These are phyloP conservation scores for Trametes sanguinea DNA, from an alignment of 768 basidiomycete species.

Conservation along the genomic window DNA sequence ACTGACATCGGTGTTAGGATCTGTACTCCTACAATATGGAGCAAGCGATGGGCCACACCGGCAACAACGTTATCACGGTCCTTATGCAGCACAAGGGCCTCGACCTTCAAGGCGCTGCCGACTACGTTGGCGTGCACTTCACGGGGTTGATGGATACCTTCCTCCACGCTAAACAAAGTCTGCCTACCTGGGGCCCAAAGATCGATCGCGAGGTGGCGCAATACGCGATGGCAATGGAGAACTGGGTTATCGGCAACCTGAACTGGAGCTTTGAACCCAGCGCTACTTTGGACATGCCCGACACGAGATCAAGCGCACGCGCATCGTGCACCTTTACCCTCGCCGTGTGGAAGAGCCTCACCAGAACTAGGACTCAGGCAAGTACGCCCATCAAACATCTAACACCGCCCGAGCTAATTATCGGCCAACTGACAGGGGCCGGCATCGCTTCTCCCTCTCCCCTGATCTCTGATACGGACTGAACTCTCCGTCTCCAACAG, in stretches of 20 bases:
- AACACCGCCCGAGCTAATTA: background rate
- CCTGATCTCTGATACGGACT: background rate
- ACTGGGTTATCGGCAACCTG: constrained; percentile 65
- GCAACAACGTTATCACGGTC: constrained; percentile 71
- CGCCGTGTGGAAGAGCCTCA: constrained; percentile 19
- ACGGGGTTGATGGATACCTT: constrained; percentile 52
- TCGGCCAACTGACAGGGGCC: background rate
- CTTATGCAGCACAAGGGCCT: constrained; percentile 58
- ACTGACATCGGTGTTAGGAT: constrained; percentile 44
- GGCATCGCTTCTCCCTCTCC: no score
- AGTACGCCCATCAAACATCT: background rate
- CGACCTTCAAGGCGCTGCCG: constrained; percentile 58
- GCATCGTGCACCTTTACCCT: constrained; percentile 25
- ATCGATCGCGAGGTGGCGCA: constrained; percentile 50
- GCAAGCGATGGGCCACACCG: constrained; percentile 60
- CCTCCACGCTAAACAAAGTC: constrained; percentile 43
- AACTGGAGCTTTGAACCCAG: constrained; percentile 71
- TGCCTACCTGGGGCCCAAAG: constrained; percentile 51
- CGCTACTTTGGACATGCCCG: constrained; percentile 65
- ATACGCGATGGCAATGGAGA: constrained; percentile 57
- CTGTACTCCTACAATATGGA: constrained; percentile 77
- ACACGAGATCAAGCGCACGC: constrained; percentile 45
- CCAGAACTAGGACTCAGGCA: constrained; percentile 14
- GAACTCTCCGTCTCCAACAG: background rate
- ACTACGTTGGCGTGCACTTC: constrained; percentile 57